Evolutionary conservation across 306 rosid species (phyloP).

Genomic region (Begonia peltatifolia): DNA sequence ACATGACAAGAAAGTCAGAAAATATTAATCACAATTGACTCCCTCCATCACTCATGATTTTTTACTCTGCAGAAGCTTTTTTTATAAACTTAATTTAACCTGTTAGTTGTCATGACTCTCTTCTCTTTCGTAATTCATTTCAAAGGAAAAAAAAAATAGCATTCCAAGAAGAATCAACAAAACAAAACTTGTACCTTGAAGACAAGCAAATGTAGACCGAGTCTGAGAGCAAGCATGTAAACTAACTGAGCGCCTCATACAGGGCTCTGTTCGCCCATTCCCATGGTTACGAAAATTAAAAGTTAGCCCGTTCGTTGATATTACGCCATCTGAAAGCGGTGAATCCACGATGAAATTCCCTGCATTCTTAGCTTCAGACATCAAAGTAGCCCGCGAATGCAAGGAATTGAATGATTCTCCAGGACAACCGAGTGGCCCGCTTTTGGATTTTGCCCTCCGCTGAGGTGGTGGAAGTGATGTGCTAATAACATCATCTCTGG

Average conservation of each 20-base stretch:
- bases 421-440: slow-evolving; percentile 94
- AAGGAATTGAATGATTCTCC: slow-evolving; percentile 57
- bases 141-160: too few relatives aligned
- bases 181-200: slow-evolving; percentile 17
- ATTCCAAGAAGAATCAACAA: neutral
- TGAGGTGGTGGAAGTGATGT: slow-evolving; percentile 33
- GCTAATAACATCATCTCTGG: slow-evolving; percentile 47
- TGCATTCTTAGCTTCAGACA: slow-evolving; percentile 37
- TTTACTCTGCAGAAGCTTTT: too few relatives aligned
- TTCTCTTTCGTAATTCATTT: too few relatives aligned
- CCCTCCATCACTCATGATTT: too few relatives aligned
- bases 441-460: slow-evolving; percentile 78
- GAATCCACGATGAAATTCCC: slow-evolving; percentile 50
- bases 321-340: slow-evolving; percentile 67
- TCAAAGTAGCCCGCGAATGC: slow-evolving; percentile 55
- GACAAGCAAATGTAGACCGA: slow-evolving; percentile 36
- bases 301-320: slow-evolving; percentile 36
- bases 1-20: too few relatives aligned
- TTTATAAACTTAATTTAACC: too few relatives aligned
- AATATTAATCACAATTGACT: too few relatives aligned
- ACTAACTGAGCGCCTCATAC: slow-evolving; percentile 81
- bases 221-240: slow-evolving; percentile 86
- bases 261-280: slow-evolving; percentile 48
- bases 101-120: too few relatives aligned
- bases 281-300: slow-evolving; percentile 27